A percentile compares a stretch with the other conserved stretches of the same genome.
Conservation (phyloP, 192 early-diverging fungal species). For the Paraglomus brasilianum region DNA sequence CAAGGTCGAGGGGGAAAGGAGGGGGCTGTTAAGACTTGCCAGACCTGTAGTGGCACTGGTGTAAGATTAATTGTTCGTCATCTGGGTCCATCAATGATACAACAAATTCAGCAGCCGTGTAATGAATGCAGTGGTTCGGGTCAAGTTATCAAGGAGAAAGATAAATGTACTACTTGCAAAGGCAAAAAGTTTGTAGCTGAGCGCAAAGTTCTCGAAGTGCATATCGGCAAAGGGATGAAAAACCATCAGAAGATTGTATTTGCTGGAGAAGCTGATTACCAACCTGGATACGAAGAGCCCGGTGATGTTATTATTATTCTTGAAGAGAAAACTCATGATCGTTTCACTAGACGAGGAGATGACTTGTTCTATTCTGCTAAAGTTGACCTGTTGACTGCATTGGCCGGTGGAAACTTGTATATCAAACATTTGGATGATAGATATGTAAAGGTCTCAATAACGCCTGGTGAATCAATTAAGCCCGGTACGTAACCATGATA, state of each 20-base stretch:
- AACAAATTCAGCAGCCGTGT: slow-evolving; percentile 99
- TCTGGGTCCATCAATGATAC: slow-evolving; percentile 96
- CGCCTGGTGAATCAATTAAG: slow-evolving; percentile 94
- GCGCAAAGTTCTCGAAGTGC: slow-evolving; percentile 97
- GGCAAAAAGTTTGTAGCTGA: slow-evolving; percentile 86
- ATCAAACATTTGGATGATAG: slow-evolving; percentile 95
- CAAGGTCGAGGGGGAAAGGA: slow-evolving; percentile 97
- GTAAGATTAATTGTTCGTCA: slow-evolving; percentile 87
- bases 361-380: slow-evolving; percentile 91
- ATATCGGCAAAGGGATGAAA: slow-evolving; percentile 97
- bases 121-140: slow-evolving; percentile 87
- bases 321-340: slow-evolving; percentile 91
- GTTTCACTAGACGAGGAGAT: slow-evolving; percentile 91
- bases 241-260: slow-evolving; percentile 96
- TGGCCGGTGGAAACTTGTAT: slow-evolving; percentile 91
- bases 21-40: slow-evolving; percentile 82
- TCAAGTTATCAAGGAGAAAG: slow-evolving; percentile 86
- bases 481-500: slow-evolving; percentile 59
- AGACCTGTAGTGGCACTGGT: slow-evolving; percentile 86
- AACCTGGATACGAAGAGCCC: slow-evolving; percentile 81
- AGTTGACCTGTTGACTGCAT: slow-evolving; percentile 91
- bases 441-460: slow-evolving; percentile 79
- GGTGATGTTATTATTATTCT: slow-evolving; percentile 98
- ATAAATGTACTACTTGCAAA: slow-evolving; percentile 87
- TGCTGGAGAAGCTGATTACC: slow-evolving; percentile 94